A percentile compares a stretch with the other conserved stretches of the same genome.
Conservation (phyloP, 176 grass and related monocot genomes). For the Musa beccarii region DNA sequence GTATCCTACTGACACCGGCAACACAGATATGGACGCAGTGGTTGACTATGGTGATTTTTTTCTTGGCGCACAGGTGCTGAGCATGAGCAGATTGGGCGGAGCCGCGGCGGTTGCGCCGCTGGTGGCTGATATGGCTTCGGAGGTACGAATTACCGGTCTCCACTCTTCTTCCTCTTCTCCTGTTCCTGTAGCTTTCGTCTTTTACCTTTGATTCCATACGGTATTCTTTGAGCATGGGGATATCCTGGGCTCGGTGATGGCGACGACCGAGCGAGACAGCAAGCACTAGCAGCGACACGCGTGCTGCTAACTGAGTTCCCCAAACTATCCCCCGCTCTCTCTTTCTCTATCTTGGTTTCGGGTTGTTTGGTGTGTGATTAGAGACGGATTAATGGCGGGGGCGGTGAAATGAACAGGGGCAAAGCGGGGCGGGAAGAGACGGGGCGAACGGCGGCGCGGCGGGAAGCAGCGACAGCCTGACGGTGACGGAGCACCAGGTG, state of each 20-base stretch:
- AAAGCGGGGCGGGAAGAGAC: not conserved
- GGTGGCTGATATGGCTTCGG: constrained; percentile 46
- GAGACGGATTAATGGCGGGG: not conserved
- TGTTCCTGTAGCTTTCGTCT: not conserved
- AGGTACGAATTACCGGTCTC: constrained; percentile 36
- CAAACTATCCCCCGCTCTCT: not conserved
- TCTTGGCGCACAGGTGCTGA: constrained; percentile 52
- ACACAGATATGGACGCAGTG: not conserved
- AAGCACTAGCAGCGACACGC: constrained; percentile 25
- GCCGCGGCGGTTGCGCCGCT: constrained; percentile 58
- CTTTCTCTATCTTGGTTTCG: not conserved
- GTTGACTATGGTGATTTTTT: not conserved
- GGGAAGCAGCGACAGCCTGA: constrained; percentile 33
- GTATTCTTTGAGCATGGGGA: not conserved
- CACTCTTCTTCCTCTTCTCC: not conserved
- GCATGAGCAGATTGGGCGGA: constrained; percentile 88
- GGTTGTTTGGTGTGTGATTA: not conserved
- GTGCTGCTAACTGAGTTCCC: constrained; percentile 19
- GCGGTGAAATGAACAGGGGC: not conserved
- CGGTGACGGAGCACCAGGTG: constrained; percentile 74
- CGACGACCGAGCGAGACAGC: constrained; percentile 8
- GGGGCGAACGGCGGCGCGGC: constrained; percentile 13
- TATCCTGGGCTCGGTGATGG: not conserved
- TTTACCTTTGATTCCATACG: not conserved
- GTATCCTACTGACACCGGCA: not conserved